phyloP scores from a whole-genome alignment of 2,329 filamentous ascomycete species.

The Stachybotrys chlorohalonatus region DNA sequence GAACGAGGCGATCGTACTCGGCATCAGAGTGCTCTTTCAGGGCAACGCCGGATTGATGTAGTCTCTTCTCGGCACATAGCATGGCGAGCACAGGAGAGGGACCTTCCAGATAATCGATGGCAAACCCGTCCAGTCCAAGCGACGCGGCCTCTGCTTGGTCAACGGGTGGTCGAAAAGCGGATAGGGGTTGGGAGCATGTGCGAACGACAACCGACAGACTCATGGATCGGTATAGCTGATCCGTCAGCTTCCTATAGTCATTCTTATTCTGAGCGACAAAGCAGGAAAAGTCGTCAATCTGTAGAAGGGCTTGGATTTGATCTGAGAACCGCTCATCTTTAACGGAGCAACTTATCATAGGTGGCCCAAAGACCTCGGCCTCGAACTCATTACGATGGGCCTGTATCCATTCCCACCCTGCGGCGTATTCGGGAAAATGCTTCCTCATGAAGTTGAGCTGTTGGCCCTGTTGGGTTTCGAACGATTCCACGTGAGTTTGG shows the following conservation, averaged over 20 bases:
- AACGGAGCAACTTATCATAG: conserved; percentile 70
- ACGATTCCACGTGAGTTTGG: conserved; percentile 40
- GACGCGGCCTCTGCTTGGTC: conserved; percentile 41
- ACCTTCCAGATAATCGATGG: conserved; percentile 69
- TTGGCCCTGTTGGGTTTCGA: conserved; percentile 69
- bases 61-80: conserved; percentile 64
- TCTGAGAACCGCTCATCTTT: conserved; percentile 60
- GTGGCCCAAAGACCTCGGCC: conserved; percentile 70
- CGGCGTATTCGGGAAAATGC: conserved; percentile 53
- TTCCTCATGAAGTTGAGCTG: conserved; percentile 57
- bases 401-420: conserved; percentile 76
- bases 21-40: conserved; percentile 53
- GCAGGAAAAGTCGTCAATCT: conserved; percentile 44
- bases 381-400: conserved; percentile 60
- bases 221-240: conserved; percentile 54
- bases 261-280: conserved; percentile 68
- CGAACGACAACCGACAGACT: conserved; percentile 65
- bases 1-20: conserved; percentile 58
- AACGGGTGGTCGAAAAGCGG: conserved; percentile 46
- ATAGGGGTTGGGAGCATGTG: conserved; percentile 45
- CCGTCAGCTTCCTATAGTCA: conserved; percentile 67
- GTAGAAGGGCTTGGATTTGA: conserved; percentile 43
- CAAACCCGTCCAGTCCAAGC: conserved; percentile 70
- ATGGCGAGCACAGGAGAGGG: conserved; percentile 79
- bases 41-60: conserved; percentile 62